Evolutionary conservation across 2,329 filamentous ascomycete species (phyloP).

Genomic region (Neonectria neomacrospora): DNA sequence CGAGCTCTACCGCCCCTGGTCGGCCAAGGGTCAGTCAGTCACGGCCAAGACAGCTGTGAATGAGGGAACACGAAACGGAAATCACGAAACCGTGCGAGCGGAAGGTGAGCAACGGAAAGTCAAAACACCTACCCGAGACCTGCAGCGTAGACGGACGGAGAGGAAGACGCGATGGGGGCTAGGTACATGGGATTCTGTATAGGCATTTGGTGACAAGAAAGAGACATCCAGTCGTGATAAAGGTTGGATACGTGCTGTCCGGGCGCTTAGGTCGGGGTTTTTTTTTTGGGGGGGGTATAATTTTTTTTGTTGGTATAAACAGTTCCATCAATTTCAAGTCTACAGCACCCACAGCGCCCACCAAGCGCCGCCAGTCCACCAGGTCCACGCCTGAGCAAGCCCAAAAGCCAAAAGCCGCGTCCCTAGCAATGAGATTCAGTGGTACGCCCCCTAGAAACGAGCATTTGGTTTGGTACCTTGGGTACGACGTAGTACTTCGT

Average conservation of each 20-base stretch:
- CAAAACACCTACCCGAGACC: not conserved
- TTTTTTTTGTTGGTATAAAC: not conserved
- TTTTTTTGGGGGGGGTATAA: not conserved
- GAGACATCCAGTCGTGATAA: not conserved
- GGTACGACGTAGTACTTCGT: not conserved
- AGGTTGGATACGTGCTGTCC: not conserved
- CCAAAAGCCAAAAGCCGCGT: slow-evolving; percentile 1
- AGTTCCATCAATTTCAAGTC: not conserved
- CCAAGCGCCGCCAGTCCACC: not conserved
- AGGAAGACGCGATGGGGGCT: no score
- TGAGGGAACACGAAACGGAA: not conserved
- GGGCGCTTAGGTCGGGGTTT: not conserved
- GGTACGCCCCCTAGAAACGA: not conserved
- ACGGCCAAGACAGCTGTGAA: not conserved
- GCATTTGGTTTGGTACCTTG: not conserved
- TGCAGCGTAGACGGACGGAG: not conserved
- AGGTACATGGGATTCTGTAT: no score
- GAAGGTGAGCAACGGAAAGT: not conserved
- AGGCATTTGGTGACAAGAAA: not conserved
- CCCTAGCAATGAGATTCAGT: slow-evolving; percentile 9
- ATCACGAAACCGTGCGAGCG: not conserved
- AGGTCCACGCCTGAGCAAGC: slow-evolving; percentile 5
- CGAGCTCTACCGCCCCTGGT: slow-evolving; percentile 9
- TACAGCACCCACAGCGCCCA: not conserved
- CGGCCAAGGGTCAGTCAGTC: slow-evolving; percentile 1